Base-by-base conservation (phyloP, 768 basidiomycete species). In the Cubamyces lactineus region DNA sequence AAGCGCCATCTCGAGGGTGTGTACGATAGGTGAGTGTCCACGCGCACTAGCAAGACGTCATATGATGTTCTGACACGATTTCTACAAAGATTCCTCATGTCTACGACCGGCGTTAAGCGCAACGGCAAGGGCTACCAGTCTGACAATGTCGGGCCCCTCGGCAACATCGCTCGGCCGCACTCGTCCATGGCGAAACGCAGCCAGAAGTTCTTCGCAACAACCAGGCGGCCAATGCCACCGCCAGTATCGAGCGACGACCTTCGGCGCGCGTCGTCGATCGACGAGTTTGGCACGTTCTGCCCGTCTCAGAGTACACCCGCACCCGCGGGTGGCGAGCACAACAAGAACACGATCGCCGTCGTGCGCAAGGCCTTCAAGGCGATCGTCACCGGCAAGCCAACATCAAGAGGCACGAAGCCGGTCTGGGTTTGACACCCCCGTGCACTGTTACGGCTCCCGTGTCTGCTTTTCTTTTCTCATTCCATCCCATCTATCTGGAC, bases 111-210 rank as follows among this genome's bases (percentile, higher is more conserved):
- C 26, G 91, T 94, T 42, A 92, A 87, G 69, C 88, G 91, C 28
- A 75, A 89, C 8, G 92, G 92, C 3, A 86, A 84, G 68, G 91
- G 92, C 7, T 92, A 93, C 67, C 89, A 93, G 73, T 92, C 89
- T 2, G 84, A 90, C 54, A 83, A 82, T 64, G 57, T 75, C 54
- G 81, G 77, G 23, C 79, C 84, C 3, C 69, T 80, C 42, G 72
- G 72, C 5, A 78, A 79, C 61, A 73, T 72, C 41, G 28, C 49
- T 28, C 65, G 74, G 16, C 60, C 60, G 45, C 63, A 71, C 26
- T 60, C 43, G 63, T 69, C 55, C 39, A 69, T 34, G 71, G 72
- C 63, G 67, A 78, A 60, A 63, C 74, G 79, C 41, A 76, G 75
- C 67, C 75, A 76, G 30, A 75, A 78, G 26, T 71, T 82, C 23